phyloP scores from a whole-genome alignment of 1,284 basidiomycete species.

The Rhodotorula sp. region DNA sequence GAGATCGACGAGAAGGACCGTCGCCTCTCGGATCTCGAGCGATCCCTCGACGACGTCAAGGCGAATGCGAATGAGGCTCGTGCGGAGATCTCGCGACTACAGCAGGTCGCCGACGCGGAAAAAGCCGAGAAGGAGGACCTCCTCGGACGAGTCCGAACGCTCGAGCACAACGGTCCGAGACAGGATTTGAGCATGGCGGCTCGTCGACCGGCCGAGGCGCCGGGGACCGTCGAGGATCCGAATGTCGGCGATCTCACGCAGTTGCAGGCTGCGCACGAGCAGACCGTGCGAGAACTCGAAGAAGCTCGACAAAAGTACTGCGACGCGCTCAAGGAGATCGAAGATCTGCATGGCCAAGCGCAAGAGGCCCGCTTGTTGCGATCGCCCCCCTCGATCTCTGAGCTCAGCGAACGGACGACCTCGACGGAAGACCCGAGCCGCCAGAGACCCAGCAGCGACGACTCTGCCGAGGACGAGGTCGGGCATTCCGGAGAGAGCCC shows the following conservation, averaged over 20 bases:
- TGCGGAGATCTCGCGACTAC: constrained; percentile 64
- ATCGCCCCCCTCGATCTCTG: constrained; percentile 2
- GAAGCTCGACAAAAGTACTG: constrained; percentile 75
- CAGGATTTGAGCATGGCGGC: constrained; percentile 27
- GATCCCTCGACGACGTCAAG: constrained; percentile 71
- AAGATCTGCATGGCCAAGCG: constrained; percentile 59
- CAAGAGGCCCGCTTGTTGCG: constrained; percentile 27
- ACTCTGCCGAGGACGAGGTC: constrained; percentile 22
- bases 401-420: not conserved
- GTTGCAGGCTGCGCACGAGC: constrained; percentile 55
- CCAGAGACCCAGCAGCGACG: not conserved
- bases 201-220: constrained; percentile 24
- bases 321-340: constrained; percentile 82
- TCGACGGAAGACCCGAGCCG: not conserved
- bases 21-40: constrained; percentile 69
- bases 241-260: constrained; percentile 19
- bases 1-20: constrained; percentile 79
- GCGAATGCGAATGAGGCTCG: constrained; percentile 64
- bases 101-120: constrained; percentile 38
- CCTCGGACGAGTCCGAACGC: constrained; percentile 25
- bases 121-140: constrained; percentile 34
- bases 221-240: constrained; percentile 16
- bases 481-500: not conserved
- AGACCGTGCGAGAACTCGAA: constrained; percentile 74
- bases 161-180: constrained; percentile 19